Evolutionary conservation across 768 basidiomycete genomes (phyloP), one percentile per base, ranked within the genome.

Genomic region (Serendipita sp.): DNA sequence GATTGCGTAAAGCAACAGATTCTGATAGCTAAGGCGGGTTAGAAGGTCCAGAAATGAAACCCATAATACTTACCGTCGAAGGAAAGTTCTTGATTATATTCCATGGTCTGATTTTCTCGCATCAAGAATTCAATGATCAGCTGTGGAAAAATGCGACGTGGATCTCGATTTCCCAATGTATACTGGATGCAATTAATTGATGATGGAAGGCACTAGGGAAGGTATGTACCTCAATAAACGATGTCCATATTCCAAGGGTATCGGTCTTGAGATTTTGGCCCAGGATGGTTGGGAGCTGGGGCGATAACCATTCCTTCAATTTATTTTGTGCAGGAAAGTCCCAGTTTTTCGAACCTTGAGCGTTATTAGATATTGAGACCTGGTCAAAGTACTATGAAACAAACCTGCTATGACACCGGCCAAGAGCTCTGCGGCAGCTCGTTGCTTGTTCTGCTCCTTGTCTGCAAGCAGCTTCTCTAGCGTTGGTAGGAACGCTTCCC

Each of bases 321-420:
- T 71, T 70, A 46, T 80, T 71, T 72, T 92, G 86, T 67, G 83
- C 82, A n/a, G 76, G 74, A 2, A 79, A 76, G 0, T 88, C 79
- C 93, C 93, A 96, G 70, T 93, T 89, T 72, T 92, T 92, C 2
- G 86, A 85, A 6, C 89, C 90, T 83, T 70, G 27, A 60, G 10
- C 18, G 68, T 64, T 72, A 62, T 45, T 69, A 66, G 73, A 58
- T 44, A 31, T 29, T 62, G 29, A 44, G 44, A 44, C 18, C 43
- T 2, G 37, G 23, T n/a, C 6, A 43, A 64, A 27, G n/a, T 3
- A n/a, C 2, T 6, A 2, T 66, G 64, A 31, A 3, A 62, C 71
- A 62, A 69, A 81, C 85, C 86, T 66, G 80, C 79, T 27, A 88
- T 72, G n/a, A 87, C 66, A 29, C 87, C 87, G 2, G 87, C 88